Conservation (phyloP, 2,329 filamentous ascomycete genomes). For the Periconia sp. region DNA sequence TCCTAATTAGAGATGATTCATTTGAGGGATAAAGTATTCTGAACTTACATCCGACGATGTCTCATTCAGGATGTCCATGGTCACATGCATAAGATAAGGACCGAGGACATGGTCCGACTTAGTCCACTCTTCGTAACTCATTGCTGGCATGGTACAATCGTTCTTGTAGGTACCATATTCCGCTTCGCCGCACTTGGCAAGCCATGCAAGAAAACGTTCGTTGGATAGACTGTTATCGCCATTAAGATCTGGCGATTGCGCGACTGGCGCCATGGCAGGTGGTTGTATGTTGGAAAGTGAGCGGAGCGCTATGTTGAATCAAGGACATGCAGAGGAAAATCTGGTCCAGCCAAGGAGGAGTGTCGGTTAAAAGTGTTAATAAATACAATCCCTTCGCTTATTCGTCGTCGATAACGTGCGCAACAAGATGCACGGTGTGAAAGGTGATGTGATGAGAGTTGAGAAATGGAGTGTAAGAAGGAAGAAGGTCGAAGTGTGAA, state of each 20-base stretch:
- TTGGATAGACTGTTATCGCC: slow-evolving; percentile 3
- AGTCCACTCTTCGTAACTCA: slow-evolving; percentile 36
- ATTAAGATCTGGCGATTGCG: slow-evolving; percentile 14
- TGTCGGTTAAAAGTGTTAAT: background rate
- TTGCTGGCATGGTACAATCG: slow-evolving; percentile 20
- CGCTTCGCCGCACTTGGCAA: slow-evolving; percentile 19
- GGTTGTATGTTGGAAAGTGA: slow-evolving; percentile 3
- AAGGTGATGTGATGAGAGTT: slow-evolving; percentile 21
- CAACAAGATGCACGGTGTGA: slow-evolving; percentile 23
- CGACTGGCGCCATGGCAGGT: slow-evolving; percentile 22
- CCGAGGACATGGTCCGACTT: slow-evolving; percentile 29
- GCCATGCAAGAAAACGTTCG: slow-evolving; percentile 18
- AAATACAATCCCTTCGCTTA: background rate
- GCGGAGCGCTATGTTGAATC: slow-evolving; percentile 2
- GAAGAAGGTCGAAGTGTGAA: slow-evolving; percentile 32
- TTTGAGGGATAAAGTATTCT: background rate
- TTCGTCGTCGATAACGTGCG: slow-evolving; percentile 8
- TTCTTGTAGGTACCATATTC: slow-evolving; percentile 31
- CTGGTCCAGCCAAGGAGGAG: background rate
- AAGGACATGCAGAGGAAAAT: slow-evolving; percentile 5
- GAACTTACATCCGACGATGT: slow-evolving; percentile 29
- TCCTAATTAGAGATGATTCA: slow-evolving; percentile 17
- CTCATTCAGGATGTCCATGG: slow-evolving; percentile 31
- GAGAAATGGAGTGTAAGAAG: slow-evolving; percentile 35
- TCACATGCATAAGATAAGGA: slow-evolving; percentile 32